Evolutionary conservation across 805 yeast species (phyloP).

Genomic region (Suhomyces faveliae): DNA sequence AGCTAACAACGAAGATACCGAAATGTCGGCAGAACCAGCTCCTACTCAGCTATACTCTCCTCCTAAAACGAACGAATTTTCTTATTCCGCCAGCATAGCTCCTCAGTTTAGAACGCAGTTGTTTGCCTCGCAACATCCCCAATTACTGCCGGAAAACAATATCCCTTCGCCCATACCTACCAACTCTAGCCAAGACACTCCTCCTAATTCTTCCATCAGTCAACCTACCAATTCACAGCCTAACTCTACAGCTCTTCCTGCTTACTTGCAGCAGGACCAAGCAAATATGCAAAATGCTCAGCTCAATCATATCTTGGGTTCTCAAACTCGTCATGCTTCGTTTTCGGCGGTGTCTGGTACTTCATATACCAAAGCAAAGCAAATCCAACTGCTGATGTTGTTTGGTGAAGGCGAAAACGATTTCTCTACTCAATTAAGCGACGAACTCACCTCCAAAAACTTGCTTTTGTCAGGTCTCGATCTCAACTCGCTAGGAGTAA

Average conservation of each 20-base stretch:
- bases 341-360: constrained; percentile 62
- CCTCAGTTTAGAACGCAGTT: constrained; percentile 17
- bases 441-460: constrained; percentile 34
- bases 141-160: not conserved
- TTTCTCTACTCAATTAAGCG: constrained; percentile 69
- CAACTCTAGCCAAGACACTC: constrained; percentile 25
- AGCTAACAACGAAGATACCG: constrained; percentile 1
- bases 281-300: not conserved
- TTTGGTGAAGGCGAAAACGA: constrained; percentile 54
- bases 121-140: constrained; percentile 8
- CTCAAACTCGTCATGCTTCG: constrained; percentile 49
- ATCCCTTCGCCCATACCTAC: constrained; percentile 29
- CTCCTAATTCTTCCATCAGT: constrained; percentile 11
- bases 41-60: constrained; percentile 17
- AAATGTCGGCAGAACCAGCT: constrained; percentile 2
- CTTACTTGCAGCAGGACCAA: not conserved
- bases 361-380: constrained; percentile 52
- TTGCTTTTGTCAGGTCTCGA: constrained; percentile 35
- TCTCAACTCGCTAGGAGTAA: constrained; percentile 29
- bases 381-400: constrained; percentile 29
- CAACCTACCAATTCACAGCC: constrained; percentile 4
- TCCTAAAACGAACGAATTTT: constrained; percentile 10
- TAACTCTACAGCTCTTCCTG: constrained; percentile 7
- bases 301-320: constrained; percentile 5
- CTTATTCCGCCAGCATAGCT: not conserved